Evolutionary conservation across 257 asterid species (phyloP).

Genomic region (Gentiana dahurica): DNA sequence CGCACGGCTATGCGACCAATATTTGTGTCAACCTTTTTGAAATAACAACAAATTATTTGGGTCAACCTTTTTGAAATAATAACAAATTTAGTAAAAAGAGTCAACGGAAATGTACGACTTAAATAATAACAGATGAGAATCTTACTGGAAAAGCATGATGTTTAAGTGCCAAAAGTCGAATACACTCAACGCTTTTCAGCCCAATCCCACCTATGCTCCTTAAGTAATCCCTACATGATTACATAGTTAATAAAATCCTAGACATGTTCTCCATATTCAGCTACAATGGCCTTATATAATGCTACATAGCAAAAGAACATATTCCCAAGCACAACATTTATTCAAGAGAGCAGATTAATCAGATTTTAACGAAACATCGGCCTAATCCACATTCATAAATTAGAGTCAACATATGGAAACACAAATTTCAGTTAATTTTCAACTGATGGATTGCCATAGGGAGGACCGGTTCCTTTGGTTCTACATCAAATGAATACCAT

Average conservation of each 20-base stretch:
- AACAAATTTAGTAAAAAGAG: not conserved
- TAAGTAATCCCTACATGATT: constrained; percentile 38
- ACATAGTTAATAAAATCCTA: not conserved
- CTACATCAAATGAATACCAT: no score
- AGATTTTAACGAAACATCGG: no score
- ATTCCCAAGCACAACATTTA: no score
- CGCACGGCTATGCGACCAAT: constrained; percentile 50
- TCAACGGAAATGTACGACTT: not conserved
- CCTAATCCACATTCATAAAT: no score
- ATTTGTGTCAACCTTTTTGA: constrained; percentile 52
- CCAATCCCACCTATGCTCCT: constrained; percentile 49
- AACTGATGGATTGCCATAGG: no score
- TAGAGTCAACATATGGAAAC: no score
- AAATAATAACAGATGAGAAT: not conserved
- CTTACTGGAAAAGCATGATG: constrained; percentile 60
- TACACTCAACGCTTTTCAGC: constrained; percentile 63
- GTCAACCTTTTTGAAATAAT: constrained; percentile 38
- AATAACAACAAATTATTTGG: constrained; percentile 18
- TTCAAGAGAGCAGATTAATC: no score
- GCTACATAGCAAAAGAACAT: not conserved
- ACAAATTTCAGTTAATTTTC: no score
- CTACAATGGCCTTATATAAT: not conserved
- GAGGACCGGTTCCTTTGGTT: no score
- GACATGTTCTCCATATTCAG: not conserved
- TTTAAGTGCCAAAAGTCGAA: constrained; percentile 52